Percentiles rank a stretch among this genome's conserved stretches.
Evolutionary conservation across 148 eudicot species (phyloP).

Genomic region (Silene latifolia): DNA sequence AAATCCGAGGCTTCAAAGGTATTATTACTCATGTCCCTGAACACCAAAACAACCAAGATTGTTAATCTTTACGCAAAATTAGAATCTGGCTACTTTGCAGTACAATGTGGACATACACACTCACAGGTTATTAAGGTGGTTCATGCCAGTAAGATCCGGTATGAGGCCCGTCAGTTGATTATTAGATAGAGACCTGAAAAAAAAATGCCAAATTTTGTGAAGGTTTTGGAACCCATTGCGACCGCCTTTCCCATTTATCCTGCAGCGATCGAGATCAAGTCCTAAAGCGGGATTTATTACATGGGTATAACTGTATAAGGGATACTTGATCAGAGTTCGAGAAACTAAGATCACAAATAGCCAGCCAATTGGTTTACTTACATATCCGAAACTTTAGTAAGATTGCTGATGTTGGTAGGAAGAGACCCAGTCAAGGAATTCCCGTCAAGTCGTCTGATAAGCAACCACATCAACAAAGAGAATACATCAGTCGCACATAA

Average conservation of each 20-base stretch:
- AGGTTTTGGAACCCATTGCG: background rate
- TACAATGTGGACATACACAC: constrained; percentile 13
- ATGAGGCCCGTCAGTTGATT: constrained; percentile 50
- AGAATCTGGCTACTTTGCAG: background rate
- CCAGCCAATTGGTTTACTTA: constrained; percentile 29
- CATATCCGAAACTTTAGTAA: constrained; percentile 44
- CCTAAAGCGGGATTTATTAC: too few relatives aligned
- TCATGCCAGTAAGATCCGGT: constrained; percentile 66
- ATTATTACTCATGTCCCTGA: constrained; percentile 82
- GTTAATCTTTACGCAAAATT: background rate
- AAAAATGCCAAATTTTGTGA: background rate
- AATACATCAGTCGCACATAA: too few relatives aligned
- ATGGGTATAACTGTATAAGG: too few relatives aligned
- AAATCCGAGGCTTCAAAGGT: constrained; percentile 43
- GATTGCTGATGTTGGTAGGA: constrained; percentile 56
- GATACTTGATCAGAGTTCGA: background rate
- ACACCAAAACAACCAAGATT: constrained; percentile 7
- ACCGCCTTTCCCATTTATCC: too few relatives aligned
- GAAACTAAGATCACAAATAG: background rate
- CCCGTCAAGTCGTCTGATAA: constrained; percentile 64
- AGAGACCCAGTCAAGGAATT: constrained; percentile 54
- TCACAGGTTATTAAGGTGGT: constrained; percentile 45
- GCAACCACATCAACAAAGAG: background rate
- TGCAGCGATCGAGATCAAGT: background rate
- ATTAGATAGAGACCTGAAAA: constrained; percentile 52